A percentile compares a stretch with the other conserved stretches of the same genome.
phyloP scores from a whole-genome alignment of 768 basidiomycete genomes.

The Leccinum fibrillosum region DNA sequence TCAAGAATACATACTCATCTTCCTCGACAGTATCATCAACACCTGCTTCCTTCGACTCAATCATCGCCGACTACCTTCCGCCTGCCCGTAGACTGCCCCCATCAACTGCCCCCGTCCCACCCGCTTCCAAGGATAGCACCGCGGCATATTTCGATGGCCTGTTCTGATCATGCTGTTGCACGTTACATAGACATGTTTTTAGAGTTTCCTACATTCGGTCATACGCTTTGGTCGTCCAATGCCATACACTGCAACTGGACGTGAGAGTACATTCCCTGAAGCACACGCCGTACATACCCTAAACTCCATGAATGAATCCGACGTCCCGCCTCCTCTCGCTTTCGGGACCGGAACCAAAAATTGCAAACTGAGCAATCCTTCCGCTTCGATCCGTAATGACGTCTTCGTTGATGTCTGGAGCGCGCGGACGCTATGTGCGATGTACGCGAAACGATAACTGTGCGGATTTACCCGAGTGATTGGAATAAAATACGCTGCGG shows the following conservation, averaged over 20 bases:
- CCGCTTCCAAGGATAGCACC: constrained; percentile 27
- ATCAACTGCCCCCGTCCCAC: constrained; percentile 2
- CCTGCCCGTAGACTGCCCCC: constrained; percentile 24
- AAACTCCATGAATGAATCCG: constrained; percentile 82
- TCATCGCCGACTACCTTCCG: constrained; percentile 72
- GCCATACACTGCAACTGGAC: constrained; percentile 24
- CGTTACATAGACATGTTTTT: constrained; percentile 14
- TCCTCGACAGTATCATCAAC: constrained; percentile 36
- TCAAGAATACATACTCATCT: constrained; percentile 7
- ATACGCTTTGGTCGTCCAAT: constrained; percentile 30
- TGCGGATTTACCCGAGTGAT: background rate
- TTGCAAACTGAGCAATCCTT: constrained; percentile 83
- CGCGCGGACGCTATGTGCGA: constrained; percentile 68
- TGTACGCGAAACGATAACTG: constrained; percentile 84
- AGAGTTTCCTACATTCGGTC: constrained; percentile 13
- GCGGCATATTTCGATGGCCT: constrained; percentile 43
- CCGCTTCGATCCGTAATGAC: constrained; percentile 79
- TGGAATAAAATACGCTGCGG: background rate
- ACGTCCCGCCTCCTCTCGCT: constrained; percentile 35
- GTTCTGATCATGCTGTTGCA: constrained; percentile 15
- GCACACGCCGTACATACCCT: constrained; percentile 50
- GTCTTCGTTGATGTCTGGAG: constrained; percentile 84
- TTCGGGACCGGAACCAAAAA: constrained; percentile 73
- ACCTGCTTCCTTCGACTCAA: constrained; percentile 62
- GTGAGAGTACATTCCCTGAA: constrained; percentile 9